Evolutionary conservation across 768 basidiomycete species (phyloP), one percentile per base, ranked within the genome.

Genomic region (Suillus brevipes): DNA sequence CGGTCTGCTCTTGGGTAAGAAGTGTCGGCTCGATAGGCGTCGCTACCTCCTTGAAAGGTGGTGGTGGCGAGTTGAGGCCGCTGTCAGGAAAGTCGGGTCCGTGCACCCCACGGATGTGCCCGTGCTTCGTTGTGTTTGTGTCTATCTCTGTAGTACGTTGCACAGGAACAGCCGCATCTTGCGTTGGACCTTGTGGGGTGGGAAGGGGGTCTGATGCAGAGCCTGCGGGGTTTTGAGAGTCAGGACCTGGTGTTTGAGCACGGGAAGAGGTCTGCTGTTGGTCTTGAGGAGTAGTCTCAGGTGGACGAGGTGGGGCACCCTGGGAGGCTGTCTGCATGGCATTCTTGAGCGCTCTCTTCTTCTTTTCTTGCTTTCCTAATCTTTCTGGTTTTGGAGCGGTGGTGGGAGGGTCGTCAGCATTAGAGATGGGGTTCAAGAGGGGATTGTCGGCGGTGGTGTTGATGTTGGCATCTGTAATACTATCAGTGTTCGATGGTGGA

Each of bases 31-130:
- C 58, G 12, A 59, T 59, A 12, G 58, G 58, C 10, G 58, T 68
- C 16, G 23, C 65, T 12, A 72, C 65, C 37, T 75, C 72, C 6
- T 49, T 72, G 38, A 73, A 78, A 1, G 75, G 68, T 14, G 75
- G 75, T 6, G 76, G 75, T 9, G 75, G 75, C 12, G 71, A 58
- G 6, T 66, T 3, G 13, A 57, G 57, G 4, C 60, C 18, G n/a
- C 69, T 20, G 4, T 66, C 60, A 1, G 70, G 0, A 12, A 28
- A 59, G 25, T 59, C 58, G 6, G 40, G 0, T 2, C 37, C 58
- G 12, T 42, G 58, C 12, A 16, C 8, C 25, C 16, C 38, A 38
- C 23, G 23, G 23, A 16, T 4, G 14, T 57, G 56, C n/a, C 38
- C 38, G 2, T 40, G 25, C n/a, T 38, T 55, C 12, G 34, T n/a